Conservation (phyloP, 2,329 filamentous ascomycete genomes). For the Coniochaeta sp. region DNA sequence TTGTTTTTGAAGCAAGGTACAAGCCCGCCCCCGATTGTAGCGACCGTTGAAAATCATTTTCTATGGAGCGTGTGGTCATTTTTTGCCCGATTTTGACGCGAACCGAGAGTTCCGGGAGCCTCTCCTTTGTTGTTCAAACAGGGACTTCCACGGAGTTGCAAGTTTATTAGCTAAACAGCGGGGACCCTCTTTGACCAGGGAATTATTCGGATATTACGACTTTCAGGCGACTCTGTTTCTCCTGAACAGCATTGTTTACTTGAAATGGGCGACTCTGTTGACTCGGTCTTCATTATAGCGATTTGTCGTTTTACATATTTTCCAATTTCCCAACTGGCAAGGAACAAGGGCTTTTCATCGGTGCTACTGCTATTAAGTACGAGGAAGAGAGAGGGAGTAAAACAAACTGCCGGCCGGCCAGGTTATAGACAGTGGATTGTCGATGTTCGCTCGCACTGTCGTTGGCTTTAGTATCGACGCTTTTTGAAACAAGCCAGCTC, state of each 20-base stretch:
- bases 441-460: background rate
- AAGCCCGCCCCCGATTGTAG: background rate
- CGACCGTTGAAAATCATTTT: background rate
- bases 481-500: background rate
- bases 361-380: too few relatives aligned
- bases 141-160: too few relatives aligned
- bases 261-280: background rate
- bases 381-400: background rate
- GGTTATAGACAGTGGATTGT: background rate
- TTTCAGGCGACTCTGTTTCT: background rate
- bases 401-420: background rate
- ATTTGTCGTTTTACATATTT: too few relatives aligned
- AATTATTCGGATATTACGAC: background rate
- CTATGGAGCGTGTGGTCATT: conserved; percentile 1
- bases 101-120: conserved; percentile 1
- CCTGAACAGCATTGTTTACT: background rate
- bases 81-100: background rate
- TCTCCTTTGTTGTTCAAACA: background rate
- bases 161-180: background rate
- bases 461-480: background rate
- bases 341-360: background rate
- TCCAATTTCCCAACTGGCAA: background rate
- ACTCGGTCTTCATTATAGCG: background rate
- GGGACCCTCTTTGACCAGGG: background rate
- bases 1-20: background rate